These are phyloP conservation scores for Prunus mira DNA, from an alignment of 306 rosid species.

Conservation along the genomic window DNA sequence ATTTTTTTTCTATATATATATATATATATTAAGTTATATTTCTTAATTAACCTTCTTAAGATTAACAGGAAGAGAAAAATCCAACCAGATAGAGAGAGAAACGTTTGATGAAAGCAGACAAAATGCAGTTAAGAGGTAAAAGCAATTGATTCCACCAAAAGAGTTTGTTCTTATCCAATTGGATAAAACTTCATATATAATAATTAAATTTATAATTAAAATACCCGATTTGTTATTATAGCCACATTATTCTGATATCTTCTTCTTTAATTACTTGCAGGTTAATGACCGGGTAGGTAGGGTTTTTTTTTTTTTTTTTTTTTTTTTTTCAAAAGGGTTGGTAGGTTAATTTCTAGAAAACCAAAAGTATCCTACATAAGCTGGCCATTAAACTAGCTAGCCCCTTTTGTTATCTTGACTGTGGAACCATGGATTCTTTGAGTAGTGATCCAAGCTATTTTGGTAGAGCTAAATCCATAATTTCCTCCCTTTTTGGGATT, in stretches of 20 bases:
- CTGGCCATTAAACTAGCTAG: too few relatives aligned
- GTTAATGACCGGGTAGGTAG: not conserved
- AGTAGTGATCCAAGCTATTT: not conserved
- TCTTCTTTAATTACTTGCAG: not conserved
- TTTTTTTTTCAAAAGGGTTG: not conserved
- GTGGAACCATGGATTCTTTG: too few relatives aligned
- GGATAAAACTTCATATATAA: too few relatives aligned
- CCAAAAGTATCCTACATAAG: too few relatives aligned
- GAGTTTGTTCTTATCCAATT: not conserved
- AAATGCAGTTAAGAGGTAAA: not conserved
- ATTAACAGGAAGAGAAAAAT: not conserved
- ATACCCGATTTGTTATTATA: not conserved
- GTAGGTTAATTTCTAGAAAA: not conserved
- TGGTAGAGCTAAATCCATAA: constrained; percentile 18
- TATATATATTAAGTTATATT: not conserved
- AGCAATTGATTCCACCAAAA: not conserved
- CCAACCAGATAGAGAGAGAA: not conserved
- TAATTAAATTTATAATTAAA: not conserved
- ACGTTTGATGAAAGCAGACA: not conserved
- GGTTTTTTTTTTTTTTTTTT: too few relatives aligned
- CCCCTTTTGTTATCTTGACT: too few relatives aligned
- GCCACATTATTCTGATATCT: not conserved
- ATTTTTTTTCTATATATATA: not conserved
- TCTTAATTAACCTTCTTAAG: not conserved
- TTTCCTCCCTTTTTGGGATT: constrained; percentile 22